A percentile compares a stretch with the other conserved stretches of the same genome.
phyloP scores from a whole-genome alignment of 345 rosid genomes.

The Euphorbia pulcherrima region DNA sequence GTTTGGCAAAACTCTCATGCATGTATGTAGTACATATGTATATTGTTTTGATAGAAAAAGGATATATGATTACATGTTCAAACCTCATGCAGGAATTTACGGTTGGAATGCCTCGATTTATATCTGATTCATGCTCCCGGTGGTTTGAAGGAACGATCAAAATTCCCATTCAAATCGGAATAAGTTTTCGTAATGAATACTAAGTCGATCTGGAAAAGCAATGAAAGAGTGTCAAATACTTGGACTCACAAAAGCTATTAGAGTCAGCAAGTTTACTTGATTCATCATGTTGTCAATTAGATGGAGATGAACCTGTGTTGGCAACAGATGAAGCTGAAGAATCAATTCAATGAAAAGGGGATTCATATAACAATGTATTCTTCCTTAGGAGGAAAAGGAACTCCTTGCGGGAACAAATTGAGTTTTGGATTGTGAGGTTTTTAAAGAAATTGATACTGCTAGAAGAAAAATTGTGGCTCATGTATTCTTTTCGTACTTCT shows the following conservation, averaged over 20 bases:
- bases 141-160: conserved; percentile 23
- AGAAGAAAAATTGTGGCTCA: conserved; percentile 34
- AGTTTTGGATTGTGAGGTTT: conserved; percentile 26
- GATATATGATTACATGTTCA: too few species aligned
- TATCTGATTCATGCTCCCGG: conserved; percentile 46
- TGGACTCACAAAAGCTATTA: conserved; percentile 35
- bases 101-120: conserved; percentile 37
- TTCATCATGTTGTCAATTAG: conserved; percentile 43
- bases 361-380: conserved; percentile 33
- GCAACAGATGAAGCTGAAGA: conserved; percentile 36
- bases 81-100: too few species aligned
- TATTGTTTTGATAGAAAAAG: too few species aligned
- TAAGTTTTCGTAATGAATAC: conserved; percentile 23
- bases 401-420: conserved; percentile 25
- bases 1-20: too few species aligned
- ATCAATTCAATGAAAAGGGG: conserved; percentile 27
- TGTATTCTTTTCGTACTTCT: conserved; percentile 15
- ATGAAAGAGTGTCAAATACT: conserved; percentile 41
- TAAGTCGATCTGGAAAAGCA: conserved; percentile 35
- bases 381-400: conserved; percentile 34
- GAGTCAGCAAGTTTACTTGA: conserved; percentile 40
- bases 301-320: conserved; percentile 37
- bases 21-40: too few species aligned
- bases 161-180: background rate
- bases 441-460: conserved; percentile 30